Conservation (phyloP, 495 filamentous ascomycete genomes). For the Trichoderma orchidacearum region DNA sequence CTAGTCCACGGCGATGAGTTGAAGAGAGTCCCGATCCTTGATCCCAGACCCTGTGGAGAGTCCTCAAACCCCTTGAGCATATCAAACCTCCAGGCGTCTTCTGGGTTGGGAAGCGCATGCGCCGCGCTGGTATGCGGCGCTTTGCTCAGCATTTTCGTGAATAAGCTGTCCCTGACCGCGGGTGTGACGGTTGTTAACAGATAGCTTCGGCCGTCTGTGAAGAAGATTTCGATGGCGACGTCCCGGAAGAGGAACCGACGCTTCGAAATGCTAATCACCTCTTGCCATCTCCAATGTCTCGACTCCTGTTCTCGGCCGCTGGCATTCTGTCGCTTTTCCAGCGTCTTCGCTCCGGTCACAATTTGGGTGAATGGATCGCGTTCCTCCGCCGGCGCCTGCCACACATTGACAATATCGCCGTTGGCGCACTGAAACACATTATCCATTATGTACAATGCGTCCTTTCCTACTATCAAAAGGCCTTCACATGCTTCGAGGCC, state of each 20-base stretch:
- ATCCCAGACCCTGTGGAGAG: slow-evolving; percentile 66
- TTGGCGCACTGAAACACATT: slow-evolving; percentile 88
- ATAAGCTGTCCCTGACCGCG: slow-evolving; percentile 61
- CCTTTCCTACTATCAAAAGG: slow-evolving; percentile 84
- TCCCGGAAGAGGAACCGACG: slow-evolving; percentile 90
- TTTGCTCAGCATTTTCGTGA: slow-evolving; percentile 55
- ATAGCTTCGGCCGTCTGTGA: slow-evolving; percentile 91
- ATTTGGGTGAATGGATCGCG: slow-evolving; percentile 90
- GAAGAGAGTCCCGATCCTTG: slow-evolving; percentile 92
- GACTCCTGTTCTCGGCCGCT: slow-evolving; percentile 53
- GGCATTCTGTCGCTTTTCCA: slow-evolving; percentile 39
- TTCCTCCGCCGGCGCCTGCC: slow-evolving; percentile 84
- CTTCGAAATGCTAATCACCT: slow-evolving; percentile 94
- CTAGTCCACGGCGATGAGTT: slow-evolving; percentile 61
- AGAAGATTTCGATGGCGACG: slow-evolving; percentile 91
- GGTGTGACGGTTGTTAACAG: slow-evolving; percentile 70
- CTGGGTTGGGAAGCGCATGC: slow-evolving; percentile 36
- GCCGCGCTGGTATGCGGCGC: slow-evolving; percentile 58
- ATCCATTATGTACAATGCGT: slow-evolving; percentile 84
- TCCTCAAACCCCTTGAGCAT: slow-evolving; percentile 73
- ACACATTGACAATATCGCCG: slow-evolving; percentile 91
- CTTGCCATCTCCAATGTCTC: slow-evolving; percentile 84
- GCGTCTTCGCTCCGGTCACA: slow-evolving; percentile 65
- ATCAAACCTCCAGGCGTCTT: slow-evolving; percentile 80
- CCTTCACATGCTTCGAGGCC: slow-evolving; percentile 88